A percentile compares a stretch with the other conserved stretches of the same genome.
These are phyloP conservation scores for Plasmodium gaboni DNA, from an alignment of 169 alveolate genomes.

Conservation along the genomic window DNA sequence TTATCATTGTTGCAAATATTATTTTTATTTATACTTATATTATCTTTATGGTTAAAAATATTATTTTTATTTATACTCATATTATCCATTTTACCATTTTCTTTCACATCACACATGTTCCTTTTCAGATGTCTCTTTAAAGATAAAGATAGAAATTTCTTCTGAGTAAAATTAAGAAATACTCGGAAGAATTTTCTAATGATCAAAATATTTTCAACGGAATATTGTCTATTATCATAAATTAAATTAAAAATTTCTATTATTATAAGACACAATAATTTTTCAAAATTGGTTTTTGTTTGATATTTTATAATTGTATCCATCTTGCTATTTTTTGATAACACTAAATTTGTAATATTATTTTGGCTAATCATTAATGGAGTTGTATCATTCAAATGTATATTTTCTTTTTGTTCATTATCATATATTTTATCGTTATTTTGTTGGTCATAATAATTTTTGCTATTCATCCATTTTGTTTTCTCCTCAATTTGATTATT, in stretches of 20 bases:
- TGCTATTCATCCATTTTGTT: not conserved
- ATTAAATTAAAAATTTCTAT: constrained; percentile 67
- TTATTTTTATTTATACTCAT: not conserved
- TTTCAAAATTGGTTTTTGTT: constrained; percentile 48
- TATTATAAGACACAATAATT: constrained; percentile 44
- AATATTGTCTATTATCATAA: constrained; percentile 44
- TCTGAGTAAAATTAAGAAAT: constrained; percentile 58
- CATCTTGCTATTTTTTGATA: constrained; percentile 38
- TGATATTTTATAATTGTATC: constrained; percentile 57
- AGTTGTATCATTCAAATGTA: not conserved
- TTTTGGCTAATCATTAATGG: constrained; percentile 8
- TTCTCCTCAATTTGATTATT: not conserved
- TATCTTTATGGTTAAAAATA: too few relatives aligned
- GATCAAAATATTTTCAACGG: constrained; percentile 53
- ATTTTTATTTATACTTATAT: not conserved
- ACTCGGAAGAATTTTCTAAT: constrained; percentile 69
- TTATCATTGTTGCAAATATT: not conserved
- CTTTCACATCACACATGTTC: not conserved
- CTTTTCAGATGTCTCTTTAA: not conserved
- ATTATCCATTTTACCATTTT: not conserved
- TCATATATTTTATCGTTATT: not conserved
- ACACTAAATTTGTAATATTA: constrained; percentile 1
- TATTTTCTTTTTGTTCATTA: not conserved
- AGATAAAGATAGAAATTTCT: constrained; percentile 30
- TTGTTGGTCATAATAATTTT: not conserved